Evolutionary conservation across 192 early-diverging fungal species (phyloP).

Genomic region (Coemansia sp.): DNA sequence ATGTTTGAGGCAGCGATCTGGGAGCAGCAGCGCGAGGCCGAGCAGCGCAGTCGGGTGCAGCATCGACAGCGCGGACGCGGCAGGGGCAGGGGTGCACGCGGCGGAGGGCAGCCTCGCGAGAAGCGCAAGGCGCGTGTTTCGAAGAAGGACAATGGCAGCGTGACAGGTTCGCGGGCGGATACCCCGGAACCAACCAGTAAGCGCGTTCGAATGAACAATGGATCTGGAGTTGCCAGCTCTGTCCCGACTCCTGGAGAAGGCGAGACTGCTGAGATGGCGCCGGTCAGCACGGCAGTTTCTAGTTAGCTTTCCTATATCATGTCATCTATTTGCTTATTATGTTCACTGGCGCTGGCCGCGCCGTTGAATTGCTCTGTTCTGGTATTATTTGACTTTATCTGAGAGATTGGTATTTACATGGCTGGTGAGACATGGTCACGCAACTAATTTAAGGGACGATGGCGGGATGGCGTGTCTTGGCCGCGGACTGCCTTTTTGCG

Average conservation of each 20-base stretch:
- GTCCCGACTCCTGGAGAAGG: slow-evolving; percentile 18
- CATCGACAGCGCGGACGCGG: slow-evolving; percentile 28
- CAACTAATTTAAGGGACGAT: background rate
- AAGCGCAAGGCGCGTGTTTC: slow-evolving; percentile 45
- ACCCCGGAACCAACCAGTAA: slow-evolving; percentile 37
- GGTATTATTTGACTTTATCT: background rate
- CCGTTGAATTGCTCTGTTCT: background rate
- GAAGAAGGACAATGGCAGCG: slow-evolving; percentile 26
- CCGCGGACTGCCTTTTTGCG: background rate
- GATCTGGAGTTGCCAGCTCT: slow-evolving; percentile 12
- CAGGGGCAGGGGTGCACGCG: slow-evolving; percentile 33
- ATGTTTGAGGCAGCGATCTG: slow-evolving; percentile 31
- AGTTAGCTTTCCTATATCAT: slow-evolving; percentile 6
- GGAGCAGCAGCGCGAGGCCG: slow-evolving; percentile 25
- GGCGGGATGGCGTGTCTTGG: background rate
- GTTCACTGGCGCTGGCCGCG: background rate
- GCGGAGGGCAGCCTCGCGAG: slow-evolving; percentile 24
- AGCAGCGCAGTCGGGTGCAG: slow-evolving; percentile 17
- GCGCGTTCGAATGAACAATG: slow-evolving; percentile 19
- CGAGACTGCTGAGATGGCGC: slow-evolving; percentile 8
- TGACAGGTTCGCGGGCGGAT: slow-evolving; percentile 26
- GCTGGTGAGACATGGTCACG: background rate
- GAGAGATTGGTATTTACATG: background rate
- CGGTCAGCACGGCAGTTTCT: slow-evolving; percentile 9
- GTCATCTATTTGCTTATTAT: background rate